These are phyloP conservation scores for Leptographium lundbergii DNA, from an alignment of 2,329 filamentous ascomycete species.

Conservation along the genomic window DNA sequence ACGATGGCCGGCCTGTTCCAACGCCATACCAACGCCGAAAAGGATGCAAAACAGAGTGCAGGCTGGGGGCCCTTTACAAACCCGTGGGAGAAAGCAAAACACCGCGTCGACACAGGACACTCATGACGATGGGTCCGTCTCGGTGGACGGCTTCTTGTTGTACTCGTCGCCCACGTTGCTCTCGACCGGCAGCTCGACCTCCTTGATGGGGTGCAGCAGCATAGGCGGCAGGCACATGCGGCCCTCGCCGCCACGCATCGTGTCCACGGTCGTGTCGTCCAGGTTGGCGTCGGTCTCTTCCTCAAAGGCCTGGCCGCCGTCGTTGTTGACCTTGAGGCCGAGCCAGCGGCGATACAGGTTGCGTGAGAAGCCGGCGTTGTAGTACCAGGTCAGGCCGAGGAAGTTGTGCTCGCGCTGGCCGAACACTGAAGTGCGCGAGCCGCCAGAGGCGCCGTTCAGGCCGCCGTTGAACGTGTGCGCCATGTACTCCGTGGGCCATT, in stretches of 20 bases:
- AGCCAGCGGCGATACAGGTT: conserved; percentile 81
- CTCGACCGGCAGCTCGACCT: conserved; percentile 53
- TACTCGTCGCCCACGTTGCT: conserved; percentile 35
- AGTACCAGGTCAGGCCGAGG: conserved; percentile 80
- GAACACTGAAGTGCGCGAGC: conserved; percentile 58
- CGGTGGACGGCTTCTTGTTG: conserved; percentile 26
- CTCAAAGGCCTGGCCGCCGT: conserved; percentile 68
- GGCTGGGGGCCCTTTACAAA: not conserved
- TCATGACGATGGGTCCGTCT: conserved; percentile 38
- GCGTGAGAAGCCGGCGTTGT: conserved; percentile 69
- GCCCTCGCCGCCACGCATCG: conserved; percentile 58
- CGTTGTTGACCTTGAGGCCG: conserved; percentile 66
- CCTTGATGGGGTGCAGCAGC: conserved; percentile 80
- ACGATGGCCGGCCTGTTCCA: not conserved
- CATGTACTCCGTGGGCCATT: conserved; percentile 71
- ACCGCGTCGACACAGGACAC: not conserved
- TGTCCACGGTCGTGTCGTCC: conserved; percentile 31
- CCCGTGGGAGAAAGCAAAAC: not conserved
- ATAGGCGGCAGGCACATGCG: conserved; percentile 87
- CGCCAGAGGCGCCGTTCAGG: conserved; percentile 61
- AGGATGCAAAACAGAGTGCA: not conserved
- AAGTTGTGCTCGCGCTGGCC: conserved; percentile 86
- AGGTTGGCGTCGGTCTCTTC: conserved; percentile 39
- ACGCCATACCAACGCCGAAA: not conserved
- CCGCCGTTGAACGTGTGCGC: conserved; percentile 72